These are phyloP conservation scores for Codiaeum variegatum DNA, from an alignment of 441 rosid species.

Conservation along the genomic window DNA sequence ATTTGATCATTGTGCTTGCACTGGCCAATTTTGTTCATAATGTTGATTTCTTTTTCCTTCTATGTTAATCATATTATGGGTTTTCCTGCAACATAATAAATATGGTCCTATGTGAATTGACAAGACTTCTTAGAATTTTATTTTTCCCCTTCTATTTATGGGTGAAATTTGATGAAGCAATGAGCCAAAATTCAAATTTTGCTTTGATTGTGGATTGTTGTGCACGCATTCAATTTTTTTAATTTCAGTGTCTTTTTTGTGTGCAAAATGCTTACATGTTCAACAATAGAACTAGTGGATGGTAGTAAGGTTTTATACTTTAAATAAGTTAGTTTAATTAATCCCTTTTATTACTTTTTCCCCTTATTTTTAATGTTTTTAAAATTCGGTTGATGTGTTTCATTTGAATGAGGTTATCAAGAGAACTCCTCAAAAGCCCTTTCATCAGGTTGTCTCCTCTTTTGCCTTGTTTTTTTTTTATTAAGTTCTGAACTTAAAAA, in stretches of 20 bases:
- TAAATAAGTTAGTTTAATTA: slow-evolving; percentile 55
- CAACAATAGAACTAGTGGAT: slow-evolving; percentile 89
- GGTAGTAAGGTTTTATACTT: slow-evolving; percentile 74
- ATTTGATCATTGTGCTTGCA: no score
- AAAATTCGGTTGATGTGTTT: not conserved
- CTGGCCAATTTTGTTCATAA: no score
- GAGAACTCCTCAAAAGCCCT: slow-evolving; percentile 93
- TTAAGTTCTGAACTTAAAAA: not conserved
- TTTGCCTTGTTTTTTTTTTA: not conserved
- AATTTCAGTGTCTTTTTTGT: slow-evolving; percentile 10
- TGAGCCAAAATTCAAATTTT: not conserved
- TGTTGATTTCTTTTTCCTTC: no score
- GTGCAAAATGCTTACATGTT: slow-evolving; percentile 70
- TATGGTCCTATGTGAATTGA: no score
- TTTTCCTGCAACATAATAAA: no score
- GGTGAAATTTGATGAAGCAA: not conserved
- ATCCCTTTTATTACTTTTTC: not conserved
- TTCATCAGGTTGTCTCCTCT: slow-evolving; percentile 61
- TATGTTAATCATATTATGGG: no score
- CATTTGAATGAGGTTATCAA: not conserved
- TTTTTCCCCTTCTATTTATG: not conserved
- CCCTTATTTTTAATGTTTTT: no score
- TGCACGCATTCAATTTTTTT: not conserved
- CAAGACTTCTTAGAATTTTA: not conserved
- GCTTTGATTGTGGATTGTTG: not conserved